Percentiles rank a stretch among this genome's conserved stretches.
phyloP scores from a whole-genome alignment of 345 rosid genomes.

The Boechera retrofracta region DNA sequence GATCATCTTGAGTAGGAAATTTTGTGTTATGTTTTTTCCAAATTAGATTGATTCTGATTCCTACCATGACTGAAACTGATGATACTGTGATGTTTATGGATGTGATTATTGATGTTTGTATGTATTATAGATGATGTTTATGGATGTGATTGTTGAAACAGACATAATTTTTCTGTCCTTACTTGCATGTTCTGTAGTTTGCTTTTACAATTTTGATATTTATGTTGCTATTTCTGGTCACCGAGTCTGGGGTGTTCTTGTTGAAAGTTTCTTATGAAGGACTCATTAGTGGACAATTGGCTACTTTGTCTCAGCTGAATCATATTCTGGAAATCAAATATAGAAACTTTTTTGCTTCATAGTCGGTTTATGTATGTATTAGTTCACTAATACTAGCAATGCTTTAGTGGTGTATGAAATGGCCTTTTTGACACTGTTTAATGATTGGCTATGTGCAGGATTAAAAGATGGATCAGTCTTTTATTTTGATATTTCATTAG shows the following conservation, averaged over 20 bases:
- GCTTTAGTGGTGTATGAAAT: neutral
- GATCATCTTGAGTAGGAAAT: neutral
- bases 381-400: constrained; percentile 8
- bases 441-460: constrained; percentile 32
- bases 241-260: neutral
- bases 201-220: neutral
- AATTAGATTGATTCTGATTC: neutral
- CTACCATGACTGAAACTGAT: neutral
- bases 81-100: neutral
- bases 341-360: constrained; percentile 2
- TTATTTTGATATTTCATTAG: constrained; percentile 20
- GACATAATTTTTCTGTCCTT: neutral
- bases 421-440: constrained; percentile 17
- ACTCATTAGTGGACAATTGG: neutral
- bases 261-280: neutral
- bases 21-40: neutral
- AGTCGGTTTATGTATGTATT: neutral
- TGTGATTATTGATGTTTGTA: no score
- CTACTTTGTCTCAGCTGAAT: neutral
- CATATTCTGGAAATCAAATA: neutral
- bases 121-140: neutral
- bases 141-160: neutral
- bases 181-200: neutral
- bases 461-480: constrained; percentile 30
- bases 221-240: neutral